phyloP scores from a whole-genome alignment of 345 rosid species.

The Theobroma cacao region DNA sequence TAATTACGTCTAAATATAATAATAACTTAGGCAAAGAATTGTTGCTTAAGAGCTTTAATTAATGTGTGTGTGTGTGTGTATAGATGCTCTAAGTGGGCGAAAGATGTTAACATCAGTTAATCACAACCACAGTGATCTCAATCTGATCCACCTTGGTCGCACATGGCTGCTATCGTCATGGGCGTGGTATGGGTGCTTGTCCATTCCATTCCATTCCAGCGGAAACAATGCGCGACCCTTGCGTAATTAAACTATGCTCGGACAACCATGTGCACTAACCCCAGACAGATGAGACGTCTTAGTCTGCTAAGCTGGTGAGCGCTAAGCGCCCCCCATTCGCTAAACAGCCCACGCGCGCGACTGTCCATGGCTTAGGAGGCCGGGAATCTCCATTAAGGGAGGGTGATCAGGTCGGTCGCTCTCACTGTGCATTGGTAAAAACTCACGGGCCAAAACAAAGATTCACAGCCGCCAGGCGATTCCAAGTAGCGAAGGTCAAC shows the following conservation, averaged over 20 bases:
- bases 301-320: neutral
- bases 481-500: neutral
- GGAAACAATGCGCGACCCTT: neutral
- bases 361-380: neutral
- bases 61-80: neutral
- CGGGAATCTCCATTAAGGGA: neutral
- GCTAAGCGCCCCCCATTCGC: neutral
- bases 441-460: neutral
- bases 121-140: neutral
- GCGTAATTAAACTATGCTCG: neutral
- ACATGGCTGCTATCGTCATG: neutral
- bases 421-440: neutral
- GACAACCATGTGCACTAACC: neutral
- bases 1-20: neutral
- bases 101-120: neutral
- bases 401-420: neutral
- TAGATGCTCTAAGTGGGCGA: neutral
- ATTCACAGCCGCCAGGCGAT: neutral
- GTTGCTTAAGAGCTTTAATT: neutral
- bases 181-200: neutral
- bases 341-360: neutral
- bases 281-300: neutral
- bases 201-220: neutral
- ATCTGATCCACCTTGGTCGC: neutral
- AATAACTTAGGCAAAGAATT: neutral